Conservation (phyloP, 768 basidiomycete genomes). For the Trametes meyenii region DNA sequence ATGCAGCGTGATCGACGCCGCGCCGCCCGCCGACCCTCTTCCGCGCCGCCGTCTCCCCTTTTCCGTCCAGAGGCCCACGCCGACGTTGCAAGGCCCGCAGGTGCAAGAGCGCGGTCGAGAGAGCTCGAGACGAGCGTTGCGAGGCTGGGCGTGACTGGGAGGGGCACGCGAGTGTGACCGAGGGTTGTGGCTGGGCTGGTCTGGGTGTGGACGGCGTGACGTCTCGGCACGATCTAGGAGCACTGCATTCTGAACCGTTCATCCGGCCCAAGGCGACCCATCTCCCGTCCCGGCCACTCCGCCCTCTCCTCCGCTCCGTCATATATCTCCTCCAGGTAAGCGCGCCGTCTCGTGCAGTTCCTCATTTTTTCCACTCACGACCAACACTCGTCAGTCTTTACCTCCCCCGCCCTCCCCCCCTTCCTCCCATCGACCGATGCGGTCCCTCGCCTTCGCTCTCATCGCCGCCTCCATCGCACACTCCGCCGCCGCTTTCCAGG, state of each 20-base stretch:
- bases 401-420: constrained; percentile 1
- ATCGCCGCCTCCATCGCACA: constrained; percentile 24
- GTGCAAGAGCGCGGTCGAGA: not conserved
- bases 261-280: not conserved
- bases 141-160: too few relatives aligned
- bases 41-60: not conserved
- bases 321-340: not conserved
- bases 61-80: not conserved
- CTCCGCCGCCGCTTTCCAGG: constrained; percentile 13
- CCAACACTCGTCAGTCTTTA: constrained; percentile 18
- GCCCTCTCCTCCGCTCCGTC: not conserved
- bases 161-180: not conserved
- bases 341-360: not conserved
- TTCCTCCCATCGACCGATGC: constrained; percentile 24
- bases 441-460: constrained; percentile 27
- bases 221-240: constrained; percentile 4
- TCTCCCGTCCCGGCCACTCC: too few relatives aligned
- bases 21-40: not conserved
- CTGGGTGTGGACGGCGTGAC: not conserved
- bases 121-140: not conserved
- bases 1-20: constrained; percentile 1
- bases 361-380: constrained; percentile 6
- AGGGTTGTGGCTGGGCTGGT: not conserved
- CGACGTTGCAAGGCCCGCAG: not conserved
- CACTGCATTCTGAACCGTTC: not conserved